A percentile compares a stretch with the other conserved stretches of the same genome.
Evolutionary conservation across 2,329 filamentous ascomycete species (phyloP).

Genomic region (Mycogone perniciosa): DNA sequence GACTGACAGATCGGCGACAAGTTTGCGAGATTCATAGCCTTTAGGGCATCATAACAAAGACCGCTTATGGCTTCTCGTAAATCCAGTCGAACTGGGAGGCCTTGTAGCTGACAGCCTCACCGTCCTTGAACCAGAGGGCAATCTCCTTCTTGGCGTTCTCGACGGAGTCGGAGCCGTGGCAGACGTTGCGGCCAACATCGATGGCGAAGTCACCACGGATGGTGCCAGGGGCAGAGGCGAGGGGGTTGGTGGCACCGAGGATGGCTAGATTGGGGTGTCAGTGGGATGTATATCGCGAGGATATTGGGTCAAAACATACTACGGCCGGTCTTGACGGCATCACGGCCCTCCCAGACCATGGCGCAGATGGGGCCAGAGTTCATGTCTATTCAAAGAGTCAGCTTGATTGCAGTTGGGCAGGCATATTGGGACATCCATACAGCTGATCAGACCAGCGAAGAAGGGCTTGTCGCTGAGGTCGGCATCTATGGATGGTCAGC

Average conservation of each 20-base stretch:
- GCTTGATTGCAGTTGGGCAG: not conserved
- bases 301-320: constrained; percentile 43
- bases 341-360: constrained; percentile 99
- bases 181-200: constrained; percentile 87
- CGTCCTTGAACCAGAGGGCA: constrained; percentile 91
- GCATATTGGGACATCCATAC: constrained; percentile 47
- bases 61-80: constrained; percentile 75
- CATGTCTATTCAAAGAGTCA: constrained; percentile 64
- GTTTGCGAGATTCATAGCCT: not conserved
- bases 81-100: constrained; percentile 82
- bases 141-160: constrained; percentile 99
- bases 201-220: constrained; percentile 94
- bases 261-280: constrained; percentile 49
- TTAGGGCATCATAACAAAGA: constrained; percentile 3
- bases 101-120: constrained; percentile 82
- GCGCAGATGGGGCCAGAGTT: constrained; percentile 91
- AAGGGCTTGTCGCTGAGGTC: constrained; percentile 93
- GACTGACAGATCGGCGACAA: constrained; percentile 9
- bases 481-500: constrained; percentile 47
- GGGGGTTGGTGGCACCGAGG: constrained; percentile 98
- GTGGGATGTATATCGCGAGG: not conserved
- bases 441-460: constrained; percentile 90
- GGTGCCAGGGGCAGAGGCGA: constrained; percentile 89
- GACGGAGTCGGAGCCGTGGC: constrained; percentile 98
- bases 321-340: constrained; percentile 98